phyloP scores from a whole-genome alignment of 2,329 filamentous ascomycete genomes.

The Achaetomium macrosporum region DNA sequence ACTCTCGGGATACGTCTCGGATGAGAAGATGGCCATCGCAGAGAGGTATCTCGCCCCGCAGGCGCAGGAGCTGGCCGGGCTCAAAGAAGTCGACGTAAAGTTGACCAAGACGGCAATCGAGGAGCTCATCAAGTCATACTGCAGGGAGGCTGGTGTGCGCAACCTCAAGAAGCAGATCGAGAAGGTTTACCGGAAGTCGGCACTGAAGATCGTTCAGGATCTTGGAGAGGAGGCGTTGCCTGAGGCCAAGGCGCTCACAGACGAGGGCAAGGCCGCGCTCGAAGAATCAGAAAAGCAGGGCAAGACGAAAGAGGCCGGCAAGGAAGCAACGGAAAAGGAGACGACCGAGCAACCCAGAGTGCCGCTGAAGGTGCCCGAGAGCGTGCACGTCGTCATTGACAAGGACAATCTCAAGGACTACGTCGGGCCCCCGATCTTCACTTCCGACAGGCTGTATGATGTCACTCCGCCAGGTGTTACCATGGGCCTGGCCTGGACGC shows the following conservation, averaged over 20 bases:
- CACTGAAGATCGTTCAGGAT: conserved; percentile 93
- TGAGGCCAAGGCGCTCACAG: conserved; percentile 75
- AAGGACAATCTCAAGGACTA: conserved; percentile 94
- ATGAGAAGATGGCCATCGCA: conserved; percentile 98
- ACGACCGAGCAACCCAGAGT: conserved; percentile 66
- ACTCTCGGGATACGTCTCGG: conserved; percentile 90
- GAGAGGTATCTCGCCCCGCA: conserved; percentile 87
- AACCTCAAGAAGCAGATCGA: conserved; percentile 99
- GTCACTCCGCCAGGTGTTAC: conserved; percentile 87
- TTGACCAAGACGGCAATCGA: conserved; percentile 82
- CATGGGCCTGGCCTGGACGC: conserved; percentile 98
- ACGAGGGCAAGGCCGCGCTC: conserved; percentile 74
- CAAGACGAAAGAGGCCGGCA: conserved; percentile 21
- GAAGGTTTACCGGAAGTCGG: conserved; percentile 96
- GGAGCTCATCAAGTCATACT: conserved; percentile 98
- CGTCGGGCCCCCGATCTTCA: conserved; percentile 92
- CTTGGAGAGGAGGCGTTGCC: conserved; percentile 77
- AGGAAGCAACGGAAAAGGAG: conserved; percentile 49
- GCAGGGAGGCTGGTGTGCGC: conserved; percentile 90
- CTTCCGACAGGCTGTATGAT: conserved; percentile 91
- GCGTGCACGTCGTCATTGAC: conserved; percentile 77
- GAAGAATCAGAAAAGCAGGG: conserved; percentile 58
- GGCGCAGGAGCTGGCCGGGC: conserved; percentile 87
- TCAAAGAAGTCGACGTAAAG: conserved; percentile 87
- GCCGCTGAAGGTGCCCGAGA: conserved; percentile 76